phyloP scores from a whole-genome alignment of 73 alveolate species.

The Effrenium voratum region DNA sequence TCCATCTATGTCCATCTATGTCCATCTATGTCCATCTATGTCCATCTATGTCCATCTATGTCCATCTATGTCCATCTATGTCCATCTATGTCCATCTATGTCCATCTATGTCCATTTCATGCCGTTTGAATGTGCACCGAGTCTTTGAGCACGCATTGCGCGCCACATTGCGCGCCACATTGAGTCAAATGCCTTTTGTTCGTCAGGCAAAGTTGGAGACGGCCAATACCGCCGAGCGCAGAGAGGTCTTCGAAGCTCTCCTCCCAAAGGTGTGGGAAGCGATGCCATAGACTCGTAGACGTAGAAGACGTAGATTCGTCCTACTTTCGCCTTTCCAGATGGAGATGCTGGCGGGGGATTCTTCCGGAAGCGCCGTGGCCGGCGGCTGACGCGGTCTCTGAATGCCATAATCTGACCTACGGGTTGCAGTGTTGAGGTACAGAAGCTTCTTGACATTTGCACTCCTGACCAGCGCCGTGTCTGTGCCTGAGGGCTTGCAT shows the following conservation, averaged over 20 bases:
- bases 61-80: too few relatives aligned
- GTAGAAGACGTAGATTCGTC: not conserved
- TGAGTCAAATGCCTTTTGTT: too few relatives aligned
- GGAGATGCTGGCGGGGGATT: constrained; percentile 91
- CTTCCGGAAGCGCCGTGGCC: constrained; percentile 82
- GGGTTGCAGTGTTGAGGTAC: constrained; percentile 5
- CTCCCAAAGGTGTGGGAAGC: constrained; percentile 44
- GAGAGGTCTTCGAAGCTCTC: constrained; percentile 73
- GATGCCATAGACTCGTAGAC: not conserved
- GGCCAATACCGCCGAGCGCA: constrained; percentile 79
- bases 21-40: too few relatives aligned
- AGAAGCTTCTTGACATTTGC: constrained; percentile 85
- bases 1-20: too few relatives aligned
- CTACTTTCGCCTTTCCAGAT: not conserved
- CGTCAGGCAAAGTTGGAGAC: constrained; percentile 69
- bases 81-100: too few relatives aligned
- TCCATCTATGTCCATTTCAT: too few relatives aligned
- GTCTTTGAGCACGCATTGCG: too few relatives aligned
- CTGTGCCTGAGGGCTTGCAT: not conserved
- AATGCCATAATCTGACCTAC: not conserved
- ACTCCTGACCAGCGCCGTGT: constrained; percentile 87
- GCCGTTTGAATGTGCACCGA: too few relatives aligned
- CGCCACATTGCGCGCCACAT: too few relatives aligned
- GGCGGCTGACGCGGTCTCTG: not conserved
- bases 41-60: too few relatives aligned